Evolutionary conservation across 2,329 filamentous ascomycete species (phyloP).

Genomic region (Epichloe sibirici): DNA sequence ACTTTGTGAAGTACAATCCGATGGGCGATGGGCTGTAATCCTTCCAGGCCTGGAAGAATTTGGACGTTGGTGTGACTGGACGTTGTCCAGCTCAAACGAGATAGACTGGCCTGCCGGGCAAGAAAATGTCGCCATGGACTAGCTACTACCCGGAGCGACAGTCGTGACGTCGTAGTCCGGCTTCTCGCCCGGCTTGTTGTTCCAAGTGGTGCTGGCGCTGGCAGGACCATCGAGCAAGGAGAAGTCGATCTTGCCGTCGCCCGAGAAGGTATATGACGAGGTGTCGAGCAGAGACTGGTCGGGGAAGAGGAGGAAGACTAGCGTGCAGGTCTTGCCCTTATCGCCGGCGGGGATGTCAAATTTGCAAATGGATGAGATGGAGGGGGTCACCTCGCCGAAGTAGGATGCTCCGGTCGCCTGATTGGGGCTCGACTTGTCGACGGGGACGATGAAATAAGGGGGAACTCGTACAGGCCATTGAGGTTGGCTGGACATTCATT

Average conservation of each 20-base stretch:
- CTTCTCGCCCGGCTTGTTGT: constrained; percentile 34
- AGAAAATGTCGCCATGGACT: constrained; percentile 37
- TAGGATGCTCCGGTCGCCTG: constrained; percentile 38
- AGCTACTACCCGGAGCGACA: constrained; percentile 41
- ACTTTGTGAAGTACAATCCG: constrained; percentile 26
- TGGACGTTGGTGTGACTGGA: constrained; percentile 36
- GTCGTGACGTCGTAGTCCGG: constrained; percentile 29
- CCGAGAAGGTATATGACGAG: constrained; percentile 35
- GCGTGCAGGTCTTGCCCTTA: constrained; percentile 45
- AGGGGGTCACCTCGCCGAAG: constrained; percentile 42
- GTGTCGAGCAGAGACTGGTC: constrained; percentile 42
- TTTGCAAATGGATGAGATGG: constrained; percentile 51
- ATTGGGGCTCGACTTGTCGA: constrained; percentile 41
- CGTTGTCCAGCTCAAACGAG: constrained; percentile 34
- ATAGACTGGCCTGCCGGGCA: constrained; percentile 43
- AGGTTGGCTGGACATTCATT: constrained; percentile 31
- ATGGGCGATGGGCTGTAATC: constrained; percentile 43
- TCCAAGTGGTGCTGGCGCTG: constrained; percentile 34
- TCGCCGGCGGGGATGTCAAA: constrained; percentile 49
- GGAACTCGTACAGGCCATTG: constrained; percentile 37
- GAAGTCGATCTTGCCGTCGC: constrained; percentile 42
- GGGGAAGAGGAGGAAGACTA: constrained; percentile 52
- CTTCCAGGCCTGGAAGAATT: constrained; percentile 41
- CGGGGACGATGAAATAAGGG: constrained; percentile 52
- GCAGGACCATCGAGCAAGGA: constrained; percentile 34